Percentiles rank a stretch among this genome's conserved stretches.
Evolutionary conservation across 176 grass and related monocot species (phyloP).

Genomic region (Dactylis glomerata): DNA sequence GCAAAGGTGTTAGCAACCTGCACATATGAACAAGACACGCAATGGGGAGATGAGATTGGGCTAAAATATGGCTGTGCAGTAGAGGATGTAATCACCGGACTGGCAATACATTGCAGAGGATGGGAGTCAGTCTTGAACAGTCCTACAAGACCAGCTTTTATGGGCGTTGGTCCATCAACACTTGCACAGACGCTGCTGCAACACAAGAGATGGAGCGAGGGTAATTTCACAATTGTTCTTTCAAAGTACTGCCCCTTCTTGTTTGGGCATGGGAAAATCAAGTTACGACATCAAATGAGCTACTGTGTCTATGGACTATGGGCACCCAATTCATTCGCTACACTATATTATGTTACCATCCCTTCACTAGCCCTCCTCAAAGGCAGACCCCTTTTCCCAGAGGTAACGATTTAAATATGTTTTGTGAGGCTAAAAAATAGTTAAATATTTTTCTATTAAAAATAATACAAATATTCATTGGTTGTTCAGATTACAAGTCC

Average conservation of each 20-base stretch:
- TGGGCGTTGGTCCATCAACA: conserved; percentile 65
- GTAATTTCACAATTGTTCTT: conserved; percentile 47
- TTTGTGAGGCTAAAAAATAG: too few species aligned
- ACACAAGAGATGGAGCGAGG: conserved; percentile 86
- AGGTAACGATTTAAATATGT: conserved; percentile 37
- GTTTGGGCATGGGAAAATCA: conserved; percentile 55
- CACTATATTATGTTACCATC: conserved; percentile 54
- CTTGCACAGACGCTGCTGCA: conserved; percentile 65
- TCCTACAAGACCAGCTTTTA: conserved; percentile 49
- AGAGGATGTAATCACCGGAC: conserved; percentile 74
- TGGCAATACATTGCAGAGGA: conserved; percentile 76
- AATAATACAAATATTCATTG: conserved; percentile 14
- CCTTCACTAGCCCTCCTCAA: conserved; percentile 69
- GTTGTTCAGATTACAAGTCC: conserved; percentile 42
- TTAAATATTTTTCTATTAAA: not conserved
- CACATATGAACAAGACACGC: conserved; percentile 58
- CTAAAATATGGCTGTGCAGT: conserved; percentile 66
- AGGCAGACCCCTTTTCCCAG: conserved; percentile 60
- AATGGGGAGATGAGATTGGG: conserved; percentile 69
- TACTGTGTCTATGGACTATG: conserved; percentile 56
- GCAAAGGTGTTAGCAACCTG: conserved; percentile 45
- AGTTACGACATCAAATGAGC: conserved; percentile 55
- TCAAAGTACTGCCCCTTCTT: conserved; percentile 66
- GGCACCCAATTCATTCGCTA: conserved; percentile 62
- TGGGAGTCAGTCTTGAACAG: conserved; percentile 58